Base-by-base conservation (phyloP, 1,139 yeast species). In the Lodderomyces margitis region DNA sequence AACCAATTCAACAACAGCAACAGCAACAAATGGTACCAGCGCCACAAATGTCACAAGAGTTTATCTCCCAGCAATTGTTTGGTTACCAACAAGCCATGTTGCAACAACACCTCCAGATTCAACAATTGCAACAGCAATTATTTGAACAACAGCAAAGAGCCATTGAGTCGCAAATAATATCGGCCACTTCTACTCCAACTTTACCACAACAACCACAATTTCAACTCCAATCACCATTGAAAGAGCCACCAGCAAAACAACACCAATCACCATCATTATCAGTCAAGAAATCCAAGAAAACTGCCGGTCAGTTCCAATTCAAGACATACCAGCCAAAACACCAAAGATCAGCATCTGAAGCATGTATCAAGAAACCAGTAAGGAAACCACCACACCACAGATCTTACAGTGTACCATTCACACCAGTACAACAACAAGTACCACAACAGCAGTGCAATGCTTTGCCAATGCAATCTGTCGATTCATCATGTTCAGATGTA, bases 241-340 rank as follows among this genome's bases (percentile, higher is more conserved):
- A 36, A 34, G 43, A 36, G 34, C 43, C 44, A 33, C 2, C 15
- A 5, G 21, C 21, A 3, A 15, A 41, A n/a, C 42, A 36, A n/a
- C 42, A 24, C 15, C 16, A n/a, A 17, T 9, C 27, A 23, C 25
- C 25, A 19, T 28, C 16, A 6, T 23, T 20, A 8, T 12, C 28
- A 14, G 25, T 15, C 15, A 7, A 34, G 12, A 36, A 42, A 23
- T 21, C 25, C 4, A 44, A 27, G 23, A 37, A 23, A 23, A 49
- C 64, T 32, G 50, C 55, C 16, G 59, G 62, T 38, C 65, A 62
- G 42, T 58, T 67, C 43, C 74, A 66, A 50, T 68, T 66, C 57
- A 69, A 66, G 48, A 55, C 64, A n/a, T 66, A 68, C 56, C 61
- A 57, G 7, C 38, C 38, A 36, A 41, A 37, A 31, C 50, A 43